Evolutionary conservation across 345 rosid genomes (phyloP).

Genomic region (Linum tenue): DNA sequence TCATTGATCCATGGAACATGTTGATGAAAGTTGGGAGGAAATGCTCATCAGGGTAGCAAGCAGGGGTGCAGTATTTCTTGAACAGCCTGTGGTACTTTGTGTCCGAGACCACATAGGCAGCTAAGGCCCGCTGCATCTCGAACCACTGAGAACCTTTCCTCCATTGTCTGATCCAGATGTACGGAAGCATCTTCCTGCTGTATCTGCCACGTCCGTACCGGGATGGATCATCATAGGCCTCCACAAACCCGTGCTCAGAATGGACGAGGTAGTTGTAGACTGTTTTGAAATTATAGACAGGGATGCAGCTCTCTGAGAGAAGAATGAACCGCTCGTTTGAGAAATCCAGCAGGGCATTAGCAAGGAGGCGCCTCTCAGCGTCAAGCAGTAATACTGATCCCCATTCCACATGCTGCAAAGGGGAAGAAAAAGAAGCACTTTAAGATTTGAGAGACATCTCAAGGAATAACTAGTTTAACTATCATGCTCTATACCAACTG

Average conservation of each 20-base stretch:
- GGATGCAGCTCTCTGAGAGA: slow-evolving; percentile 95
- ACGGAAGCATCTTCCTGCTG: slow-evolving; percentile 74
- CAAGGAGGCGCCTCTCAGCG: slow-evolving; percentile 85
- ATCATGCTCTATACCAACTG: too few species aligned
- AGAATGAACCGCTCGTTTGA: slow-evolving; percentile 83
- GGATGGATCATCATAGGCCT: slow-evolving; percentile 78
- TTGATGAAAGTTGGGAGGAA: slow-evolving; percentile 73
- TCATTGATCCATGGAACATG: slow-evolving; percentile 66
- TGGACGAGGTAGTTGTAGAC: slow-evolving; percentile 65
- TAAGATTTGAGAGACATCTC: too few species aligned
- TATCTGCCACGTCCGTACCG: slow-evolving; percentile 92
- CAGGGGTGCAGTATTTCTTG: slow-evolving; percentile 69
- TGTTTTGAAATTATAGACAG: slow-evolving; percentile 63
- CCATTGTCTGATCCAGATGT: slow-evolving; percentile 73
- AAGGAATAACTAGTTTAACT: too few species aligned
- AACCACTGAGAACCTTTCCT: slow-evolving; percentile 96
- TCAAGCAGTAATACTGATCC: slow-evolving; percentile 60
- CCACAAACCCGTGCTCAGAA: slow-evolving; percentile 70
- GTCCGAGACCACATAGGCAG: slow-evolving; percentile 56
- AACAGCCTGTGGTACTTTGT: slow-evolving; percentile 55
- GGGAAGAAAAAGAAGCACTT: not conserved
- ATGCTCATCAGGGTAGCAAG: slow-evolving; percentile 94
- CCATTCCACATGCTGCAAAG: slow-evolving; percentile 66
- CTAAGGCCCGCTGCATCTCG: slow-evolving; percentile 63
- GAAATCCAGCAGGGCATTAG: slow-evolving; percentile 79